Conservation (phyloP, 306 rosid species). For the Casuarina cunninghamiana region DNA sequence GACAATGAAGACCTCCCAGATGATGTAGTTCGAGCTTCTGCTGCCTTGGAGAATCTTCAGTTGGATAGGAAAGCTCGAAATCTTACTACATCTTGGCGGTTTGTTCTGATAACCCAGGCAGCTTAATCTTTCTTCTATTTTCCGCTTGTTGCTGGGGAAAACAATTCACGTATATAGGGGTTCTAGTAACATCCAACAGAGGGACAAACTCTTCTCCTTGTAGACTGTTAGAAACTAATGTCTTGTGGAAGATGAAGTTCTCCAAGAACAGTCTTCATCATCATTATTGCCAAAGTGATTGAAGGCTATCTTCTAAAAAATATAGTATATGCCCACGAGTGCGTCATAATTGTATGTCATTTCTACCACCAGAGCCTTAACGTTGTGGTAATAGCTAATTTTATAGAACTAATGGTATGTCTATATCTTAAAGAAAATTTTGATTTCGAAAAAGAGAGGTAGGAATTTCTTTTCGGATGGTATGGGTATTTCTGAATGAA, state of each 20-base stretch:
- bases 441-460: not conserved
- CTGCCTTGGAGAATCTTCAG: conserved; percentile 92
- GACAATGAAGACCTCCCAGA: conserved; percentile 83
- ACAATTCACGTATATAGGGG: not conserved
- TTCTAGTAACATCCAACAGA: not conserved
- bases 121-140: not conserved
- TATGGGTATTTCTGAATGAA: not conserved
- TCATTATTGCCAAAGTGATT: not conserved
- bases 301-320: not conserved
- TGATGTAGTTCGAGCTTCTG: conserved; percentile 80
- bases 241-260: not conserved
- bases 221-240: not conserved
- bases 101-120: conserved; percentile 37
- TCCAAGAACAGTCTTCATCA: not conserved
- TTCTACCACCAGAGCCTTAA: not conserved
- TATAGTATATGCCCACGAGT: not conserved
- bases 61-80: conserved; percentile 96
- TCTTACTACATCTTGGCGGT: conserved; percentile 99
- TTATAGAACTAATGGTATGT: not conserved
- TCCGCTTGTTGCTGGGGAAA: not conserved
- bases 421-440: not conserved
- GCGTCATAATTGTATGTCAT: not conserved
- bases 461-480: not conserved
- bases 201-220: not conserved
- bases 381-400: not conserved